Conservation (phyloP, 306 rosid species). For the Erythrophleum fordii region DNA sequence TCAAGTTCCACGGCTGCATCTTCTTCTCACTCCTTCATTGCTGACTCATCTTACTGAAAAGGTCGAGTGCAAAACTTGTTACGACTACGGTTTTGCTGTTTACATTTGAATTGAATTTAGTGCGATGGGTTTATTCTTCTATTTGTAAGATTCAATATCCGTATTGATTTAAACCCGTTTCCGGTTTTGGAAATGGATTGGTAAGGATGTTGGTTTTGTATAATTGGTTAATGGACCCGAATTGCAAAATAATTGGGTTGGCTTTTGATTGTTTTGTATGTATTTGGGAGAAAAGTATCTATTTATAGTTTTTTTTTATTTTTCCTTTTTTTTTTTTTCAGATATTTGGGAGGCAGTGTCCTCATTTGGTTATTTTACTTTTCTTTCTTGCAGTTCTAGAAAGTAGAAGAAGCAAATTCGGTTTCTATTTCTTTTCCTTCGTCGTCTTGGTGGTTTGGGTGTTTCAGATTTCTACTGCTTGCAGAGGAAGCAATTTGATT, state of each 20-base stretch:
- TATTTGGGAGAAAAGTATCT: not conserved
- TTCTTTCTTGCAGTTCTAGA: conserved; percentile 12
- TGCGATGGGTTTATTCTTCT: not conserved
- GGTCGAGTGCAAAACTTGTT: not conserved
- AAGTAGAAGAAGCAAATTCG: conserved; percentile 1
- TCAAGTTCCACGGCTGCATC: conserved; percentile 9
- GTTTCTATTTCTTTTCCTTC: not conserved
- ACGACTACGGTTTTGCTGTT: not conserved
- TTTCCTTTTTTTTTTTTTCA: not conserved
- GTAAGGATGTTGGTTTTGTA: not conserved
- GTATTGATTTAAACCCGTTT: not conserved
- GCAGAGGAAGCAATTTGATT: not conserved
- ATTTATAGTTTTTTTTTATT: not conserved
- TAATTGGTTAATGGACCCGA: conserved; percentile 1
- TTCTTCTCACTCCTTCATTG: conserved; percentile 11
- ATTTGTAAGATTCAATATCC: not conserved
- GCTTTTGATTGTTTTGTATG: not conserved
- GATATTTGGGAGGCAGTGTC: not conserved
- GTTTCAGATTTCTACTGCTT: conserved; percentile 7
- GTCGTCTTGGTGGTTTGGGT: not conserved
- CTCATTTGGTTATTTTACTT: not conserved
- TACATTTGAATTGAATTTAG: not conserved
- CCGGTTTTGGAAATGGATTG: not conserved
- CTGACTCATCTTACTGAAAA: not conserved
- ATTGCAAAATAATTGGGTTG: not conserved